Evolutionary conservation across 176 grass and related monocot species (phyloP), one percentile per base, ranked within the genome.

Genomic region (Eleusine indica): DNA sequence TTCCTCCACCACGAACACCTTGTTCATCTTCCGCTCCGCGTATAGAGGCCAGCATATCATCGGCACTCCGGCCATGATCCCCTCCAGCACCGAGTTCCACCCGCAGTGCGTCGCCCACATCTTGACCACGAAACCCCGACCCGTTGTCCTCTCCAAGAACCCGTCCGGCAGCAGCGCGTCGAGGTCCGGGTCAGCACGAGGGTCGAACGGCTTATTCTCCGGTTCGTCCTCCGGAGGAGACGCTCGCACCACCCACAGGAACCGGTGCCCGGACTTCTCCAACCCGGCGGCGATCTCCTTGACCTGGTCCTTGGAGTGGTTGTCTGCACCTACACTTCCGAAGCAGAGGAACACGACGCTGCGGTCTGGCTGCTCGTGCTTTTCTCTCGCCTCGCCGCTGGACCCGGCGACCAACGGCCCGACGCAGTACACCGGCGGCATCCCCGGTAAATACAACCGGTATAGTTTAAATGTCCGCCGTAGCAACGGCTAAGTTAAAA

Each of bases 271-370:
- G 9, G 86, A 85, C n/a, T 37, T 84, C 66, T 91, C 92, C 1
- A 94, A 9, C 7, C 91, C 91, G 0, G 10, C 12, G 0, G 91
- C 91, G 7, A 93, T 83, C 80, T 93, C 91, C 52, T 9, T 61
- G 1, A 90, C 42, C 76, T 80, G 76, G 10, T 0, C 7, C 58
- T 37, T 32, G 0, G 57, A 54, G 35, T 79, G 35, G 8, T 10
- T 61, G 2, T 3, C 18, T 1, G 25, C 2, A 39, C 86, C 92
- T 16, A 6, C 35, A 79, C 89, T 87, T 13, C 92, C 92, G 72
- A 94, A 91, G 68, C 84, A 94, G 68, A 94, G 73, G 70, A 94
- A 89, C 64, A 86, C 85, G 0, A 92, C 93, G 43, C 87, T 90
- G n/a, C 3, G 71, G 3, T 25, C 42, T 9, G 85, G 93, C 52